Percentiles rank a stretch among this genome's conserved stretches.
Evolutionary conservation across 2,329 filamentous ascomycete species (phyloP).

Genomic region (Trichocomaceae sp.): DNA sequence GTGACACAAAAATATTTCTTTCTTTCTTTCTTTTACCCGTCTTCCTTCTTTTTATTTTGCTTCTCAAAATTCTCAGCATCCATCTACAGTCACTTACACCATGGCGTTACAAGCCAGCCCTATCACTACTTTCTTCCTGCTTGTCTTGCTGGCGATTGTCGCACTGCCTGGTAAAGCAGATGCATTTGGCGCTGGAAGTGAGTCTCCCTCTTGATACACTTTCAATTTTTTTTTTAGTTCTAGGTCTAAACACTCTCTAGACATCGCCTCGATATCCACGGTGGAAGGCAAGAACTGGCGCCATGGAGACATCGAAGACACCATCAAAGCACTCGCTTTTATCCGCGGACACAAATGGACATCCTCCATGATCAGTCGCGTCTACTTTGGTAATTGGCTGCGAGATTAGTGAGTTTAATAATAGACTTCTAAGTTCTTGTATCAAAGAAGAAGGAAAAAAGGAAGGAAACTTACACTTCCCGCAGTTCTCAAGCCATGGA

Average conservation of each 20-base stretch:
- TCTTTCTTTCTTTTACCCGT: neutral
- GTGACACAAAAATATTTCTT: neutral
- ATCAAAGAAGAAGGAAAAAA: neutral
- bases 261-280: slow-evolving; percentile 45
- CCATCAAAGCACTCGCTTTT: slow-evolving; percentile 70
- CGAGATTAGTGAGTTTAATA: slow-evolving; percentile 57
- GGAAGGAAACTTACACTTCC: neutral
- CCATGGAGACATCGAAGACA: slow-evolving; percentile 68
- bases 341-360: slow-evolving; percentile 81
- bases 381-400: slow-evolving; percentile 83
- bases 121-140: slow-evolving; percentile 29
- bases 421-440: neutral
- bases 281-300: slow-evolving; percentile 49
- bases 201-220: slow-evolving; percentile 12
- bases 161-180: slow-evolving; percentile 34
- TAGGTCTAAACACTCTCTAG: slow-evolving; percentile 21
- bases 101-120: slow-evolving; percentile 16
- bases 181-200: slow-evolving; percentile 43
- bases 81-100: neutral
- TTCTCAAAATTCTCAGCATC: neutral
- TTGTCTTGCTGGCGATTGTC: slow-evolving; percentile 32
- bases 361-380: slow-evolving; percentile 66
- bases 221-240: neutral
- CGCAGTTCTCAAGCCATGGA: slow-evolving; percentile 67
- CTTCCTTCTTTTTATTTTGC: neutral